A percentile compares a stretch with the other conserved stretches of the same genome.
These are phyloP conservation scores for Eucalyptus pauciflora DNA, from an alignment of 345 rosid species.

Conservation along the genomic window DNA sequence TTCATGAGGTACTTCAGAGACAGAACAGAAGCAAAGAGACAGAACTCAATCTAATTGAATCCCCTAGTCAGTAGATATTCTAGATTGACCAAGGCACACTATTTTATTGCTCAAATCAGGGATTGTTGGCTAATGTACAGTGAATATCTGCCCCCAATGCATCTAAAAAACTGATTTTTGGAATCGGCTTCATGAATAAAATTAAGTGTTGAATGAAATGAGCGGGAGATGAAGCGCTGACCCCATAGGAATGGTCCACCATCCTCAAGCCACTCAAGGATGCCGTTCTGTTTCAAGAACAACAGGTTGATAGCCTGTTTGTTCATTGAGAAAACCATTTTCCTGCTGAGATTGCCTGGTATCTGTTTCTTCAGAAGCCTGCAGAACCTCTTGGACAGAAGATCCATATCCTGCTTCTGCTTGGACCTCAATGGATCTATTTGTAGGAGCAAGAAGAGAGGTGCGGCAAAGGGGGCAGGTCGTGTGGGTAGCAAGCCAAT, in stretches of 20 bases:
- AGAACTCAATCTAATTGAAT: not conserved
- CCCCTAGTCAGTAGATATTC: not conserved
- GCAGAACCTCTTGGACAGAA: not conserved
- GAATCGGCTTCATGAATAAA: not conserved
- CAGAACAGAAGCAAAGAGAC: not conserved
- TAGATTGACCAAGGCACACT: not conserved
- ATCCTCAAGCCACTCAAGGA: not conserved
- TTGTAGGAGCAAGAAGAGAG: conserved; percentile 44
- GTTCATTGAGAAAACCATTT: not conserved
- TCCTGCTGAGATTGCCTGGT: not conserved
- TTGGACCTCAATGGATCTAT: not conserved
- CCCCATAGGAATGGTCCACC: not conserved
- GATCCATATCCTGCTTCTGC: conserved; percentile 7
- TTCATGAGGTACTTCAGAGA: not conserved
- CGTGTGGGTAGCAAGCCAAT: conserved; percentile 73
- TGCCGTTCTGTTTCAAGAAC: not conserved
- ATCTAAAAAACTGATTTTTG: not conserved
- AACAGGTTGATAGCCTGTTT: not conserved
- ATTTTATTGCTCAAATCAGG: not conserved
- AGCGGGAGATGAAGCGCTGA: not conserved
- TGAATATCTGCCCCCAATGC: not conserved
- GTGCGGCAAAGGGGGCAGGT: conserved; percentile 93
- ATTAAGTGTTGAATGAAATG: not conserved
- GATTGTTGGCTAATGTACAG: not conserved
- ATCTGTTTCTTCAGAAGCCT: conserved; percentile 4